These are phyloP conservation scores for Lentinula novae-zelandiae DNA, from an alignment of 1,284 basidiomycete genomes.

Conservation along the genomic window DNA sequence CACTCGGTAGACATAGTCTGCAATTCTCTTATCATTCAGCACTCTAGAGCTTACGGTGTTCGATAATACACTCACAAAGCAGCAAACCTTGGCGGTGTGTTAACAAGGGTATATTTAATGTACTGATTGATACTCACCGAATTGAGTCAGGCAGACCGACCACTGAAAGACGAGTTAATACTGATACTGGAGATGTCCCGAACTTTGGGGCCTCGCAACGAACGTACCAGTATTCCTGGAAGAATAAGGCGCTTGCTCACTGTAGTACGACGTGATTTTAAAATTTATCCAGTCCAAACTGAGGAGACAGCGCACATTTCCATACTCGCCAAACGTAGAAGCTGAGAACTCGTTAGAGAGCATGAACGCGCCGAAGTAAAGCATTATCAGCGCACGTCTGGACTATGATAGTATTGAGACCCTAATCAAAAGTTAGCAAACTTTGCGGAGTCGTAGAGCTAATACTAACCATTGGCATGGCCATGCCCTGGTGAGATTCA, in stretches of 20 bases:
- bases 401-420: neutral
- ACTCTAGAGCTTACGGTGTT: no score
- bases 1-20: conserved; percentile 1
- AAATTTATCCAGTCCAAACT: neutral
- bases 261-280: neutral
- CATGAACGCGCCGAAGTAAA: neutral
- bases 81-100: neutral
- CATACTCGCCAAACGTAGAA: conserved; percentile 12
- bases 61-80: neutral
- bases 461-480: neutral
- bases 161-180: neutral
- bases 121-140: neutral
- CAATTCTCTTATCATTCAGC: neutral
- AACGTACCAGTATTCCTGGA: neutral
- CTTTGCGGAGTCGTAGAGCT: neutral
- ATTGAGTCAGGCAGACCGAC: neutral
- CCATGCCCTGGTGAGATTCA: neutral
- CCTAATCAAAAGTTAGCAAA: neutral
- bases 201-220: neutral
- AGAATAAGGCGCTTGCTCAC: conserved; percentile 4
- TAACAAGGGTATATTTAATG: neutral
- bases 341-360: neutral
- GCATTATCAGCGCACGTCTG: neutral
- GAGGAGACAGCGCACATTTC: neutral
- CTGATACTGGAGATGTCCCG: no score